Evolutionary conservation across 768 basidiomycete genomes (phyloP).

Genomic region (Calocera cornea): DNA sequence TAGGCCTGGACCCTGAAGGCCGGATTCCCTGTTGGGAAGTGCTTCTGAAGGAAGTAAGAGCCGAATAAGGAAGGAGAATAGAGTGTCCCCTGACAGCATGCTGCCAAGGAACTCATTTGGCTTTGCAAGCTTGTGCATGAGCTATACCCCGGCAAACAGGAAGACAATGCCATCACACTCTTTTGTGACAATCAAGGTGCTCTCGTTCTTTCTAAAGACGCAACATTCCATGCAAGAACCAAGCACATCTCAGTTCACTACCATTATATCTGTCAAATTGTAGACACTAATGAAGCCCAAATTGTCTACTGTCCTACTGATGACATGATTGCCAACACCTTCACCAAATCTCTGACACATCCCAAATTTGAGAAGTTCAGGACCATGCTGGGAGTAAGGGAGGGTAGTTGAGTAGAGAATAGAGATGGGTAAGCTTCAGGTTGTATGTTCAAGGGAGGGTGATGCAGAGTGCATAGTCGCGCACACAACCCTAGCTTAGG

Average conservation of each 20-base stretch:
- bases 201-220: not conserved
- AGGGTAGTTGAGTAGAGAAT: not conserved
- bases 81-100: too few species aligned
- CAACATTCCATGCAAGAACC: not conserved
- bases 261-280: slow-evolving; percentile 1
- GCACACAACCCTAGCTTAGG: too few species aligned
- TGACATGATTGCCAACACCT: not conserved
- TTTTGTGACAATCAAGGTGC: slow-evolving; percentile 5
- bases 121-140: not conserved
- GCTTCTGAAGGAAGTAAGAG: too few species aligned
- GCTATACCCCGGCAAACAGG: not conserved
- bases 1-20: too few species aligned
- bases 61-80: too few species aligned
- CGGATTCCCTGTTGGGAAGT: too few species aligned
- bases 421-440: not conserved
- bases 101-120: not conserved
- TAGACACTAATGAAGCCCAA: not conserved
- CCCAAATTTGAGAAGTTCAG: not conserved
- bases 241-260: not conserved
- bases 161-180: not conserved
- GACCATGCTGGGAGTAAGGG: not conserved
- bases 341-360: slow-evolving; percentile 2
- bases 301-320: not conserved
- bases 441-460: not conserved
- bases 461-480: not conserved